A percentile compares a stretch with the other conserved stretches of the same genome.
Evolutionary conservation across 2,329 filamentous ascomycete genomes (phyloP).

Genomic region (Ciborinia camelliae): DNA sequence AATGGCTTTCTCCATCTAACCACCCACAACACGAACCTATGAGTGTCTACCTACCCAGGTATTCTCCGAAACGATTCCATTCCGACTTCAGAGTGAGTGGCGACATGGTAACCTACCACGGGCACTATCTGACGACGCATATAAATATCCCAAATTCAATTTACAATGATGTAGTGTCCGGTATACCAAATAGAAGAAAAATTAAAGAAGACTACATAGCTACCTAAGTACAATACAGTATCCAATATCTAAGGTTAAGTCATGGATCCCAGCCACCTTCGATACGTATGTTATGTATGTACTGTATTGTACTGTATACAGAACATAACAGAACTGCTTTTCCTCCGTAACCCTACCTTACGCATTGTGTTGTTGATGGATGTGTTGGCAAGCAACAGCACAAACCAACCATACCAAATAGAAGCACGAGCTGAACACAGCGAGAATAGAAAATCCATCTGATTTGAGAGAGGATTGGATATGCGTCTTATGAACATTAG

Average conservation of each 20-base stretch:
- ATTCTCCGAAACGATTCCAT: conserved; percentile 11
- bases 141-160: background rate
- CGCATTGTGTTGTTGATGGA: conserved; percentile 14
- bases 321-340: conserved; percentile 13
- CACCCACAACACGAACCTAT: background rate
- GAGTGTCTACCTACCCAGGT: background rate
- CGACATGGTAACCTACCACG: conserved; percentile 1
- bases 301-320: background rate
- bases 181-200: background rate
- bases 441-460: conserved; percentile 13
- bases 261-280: background rate
- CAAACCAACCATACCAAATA: conserved; percentile 12
- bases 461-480: conserved; percentile 18
- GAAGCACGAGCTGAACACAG: conserved; percentile 20
- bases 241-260: too few species aligned
- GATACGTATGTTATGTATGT: background rate
- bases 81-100: background rate
- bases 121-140: conserved; percentile 1
- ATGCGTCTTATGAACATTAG: conserved; percentile 18
- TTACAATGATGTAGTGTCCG: background rate
- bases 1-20: background rate
- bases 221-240: background rate
- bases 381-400: conserved; percentile 20
- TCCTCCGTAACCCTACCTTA: too few species aligned
- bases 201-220: background rate